Evolutionary conservation across 371 early-diverging fungal genomes (phyloP).

Genomic region (Vairimorpha necatrix): DNA sequence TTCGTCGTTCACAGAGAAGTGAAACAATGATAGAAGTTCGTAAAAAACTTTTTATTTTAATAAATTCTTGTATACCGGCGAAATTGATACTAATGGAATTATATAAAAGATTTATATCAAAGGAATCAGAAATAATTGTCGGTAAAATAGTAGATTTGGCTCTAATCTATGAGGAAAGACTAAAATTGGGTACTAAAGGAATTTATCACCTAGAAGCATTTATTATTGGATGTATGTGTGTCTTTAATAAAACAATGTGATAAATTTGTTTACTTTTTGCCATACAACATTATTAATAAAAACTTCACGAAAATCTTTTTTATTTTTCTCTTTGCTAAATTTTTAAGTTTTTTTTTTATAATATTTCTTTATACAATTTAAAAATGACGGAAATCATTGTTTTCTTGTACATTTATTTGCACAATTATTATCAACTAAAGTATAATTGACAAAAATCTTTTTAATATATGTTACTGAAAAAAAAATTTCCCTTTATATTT

Average conservation of each 20-base stretch:
- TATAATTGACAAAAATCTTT: too few relatives aligned
- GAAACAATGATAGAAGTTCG: constrained; percentile 71
- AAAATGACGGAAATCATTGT: too few relatives aligned
- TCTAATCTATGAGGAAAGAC: constrained; percentile 67
- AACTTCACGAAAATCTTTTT: too few relatives aligned
- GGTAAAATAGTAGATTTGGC: constrained; percentile 64
- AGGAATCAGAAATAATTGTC: background rate
- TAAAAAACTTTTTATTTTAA: constrained; percentile 73
- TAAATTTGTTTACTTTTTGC: background rate
- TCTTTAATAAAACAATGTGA: constrained; percentile 2
- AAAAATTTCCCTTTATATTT: too few relatives aligned
- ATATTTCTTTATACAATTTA: too few relatives aligned
- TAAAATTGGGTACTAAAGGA: constrained; percentile 77
- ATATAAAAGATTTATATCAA: constrained; percentile 20
- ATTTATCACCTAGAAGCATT: constrained; percentile 96
- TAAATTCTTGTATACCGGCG: constrained; percentile 79
- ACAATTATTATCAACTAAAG: too few relatives aligned
- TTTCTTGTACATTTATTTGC: too few relatives aligned
- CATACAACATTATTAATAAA: too few relatives aligned
- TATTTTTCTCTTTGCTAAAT: too few relatives aligned
- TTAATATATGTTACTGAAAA: too few relatives aligned
- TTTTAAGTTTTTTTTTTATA: too few relatives aligned
- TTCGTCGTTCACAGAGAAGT: constrained; percentile 70
- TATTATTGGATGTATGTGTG: constrained; percentile 67
- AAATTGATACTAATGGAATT: constrained; percentile 70